Evolutionary conservation across 306 rosid species (phyloP).

Genomic region (Gillenia trifoliata): DNA sequence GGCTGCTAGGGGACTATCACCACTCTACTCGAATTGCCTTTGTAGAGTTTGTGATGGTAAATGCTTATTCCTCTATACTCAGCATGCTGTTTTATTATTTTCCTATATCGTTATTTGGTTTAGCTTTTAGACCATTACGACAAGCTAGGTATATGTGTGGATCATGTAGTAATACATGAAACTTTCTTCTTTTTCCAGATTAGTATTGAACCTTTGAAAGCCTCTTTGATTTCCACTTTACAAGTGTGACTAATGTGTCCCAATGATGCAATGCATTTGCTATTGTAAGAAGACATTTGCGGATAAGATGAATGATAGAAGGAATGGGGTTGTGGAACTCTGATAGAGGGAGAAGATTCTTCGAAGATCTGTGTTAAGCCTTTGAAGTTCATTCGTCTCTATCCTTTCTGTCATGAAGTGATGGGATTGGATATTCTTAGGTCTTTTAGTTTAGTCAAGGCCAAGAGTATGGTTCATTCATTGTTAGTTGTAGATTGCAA

Average conservation of each 20-base stretch:
- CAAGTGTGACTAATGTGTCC: not conserved
- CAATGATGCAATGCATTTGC: not conserved
- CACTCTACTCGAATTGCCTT: slow-evolving; percentile 98
- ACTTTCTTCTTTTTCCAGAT: not conserved
- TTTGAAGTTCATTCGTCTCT: not conserved
- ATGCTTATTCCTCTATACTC: slow-evolving; percentile 16
- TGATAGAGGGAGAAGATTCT: not conserved
- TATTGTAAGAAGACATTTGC: not conserved
- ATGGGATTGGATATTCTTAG: not conserved
- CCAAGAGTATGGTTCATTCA: not conserved
- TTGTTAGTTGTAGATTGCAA: not conserved
- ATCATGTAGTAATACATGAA: not conserved
- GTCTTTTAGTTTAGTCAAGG: not conserved
- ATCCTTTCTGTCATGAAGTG: not conserved
- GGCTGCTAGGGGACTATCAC: slow-evolving; percentile 97
- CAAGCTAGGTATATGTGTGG: not conserved
- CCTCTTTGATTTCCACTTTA: not conserved
- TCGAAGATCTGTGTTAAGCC: not conserved
- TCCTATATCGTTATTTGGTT: not conserved
- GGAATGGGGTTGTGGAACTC: not conserved
- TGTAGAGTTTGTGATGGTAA: slow-evolving; percentile 87
- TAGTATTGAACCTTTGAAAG: not conserved
- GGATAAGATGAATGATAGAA: not conserved
- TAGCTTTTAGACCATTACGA: not conserved
- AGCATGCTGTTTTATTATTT: slow-evolving; percentile 1